Percentiles rank a stretch among this genome's conserved stretches.
Conservation (phyloP, 2,329 filamentous ascomycete species). For the Aspergillus novofumigatus region DNA sequence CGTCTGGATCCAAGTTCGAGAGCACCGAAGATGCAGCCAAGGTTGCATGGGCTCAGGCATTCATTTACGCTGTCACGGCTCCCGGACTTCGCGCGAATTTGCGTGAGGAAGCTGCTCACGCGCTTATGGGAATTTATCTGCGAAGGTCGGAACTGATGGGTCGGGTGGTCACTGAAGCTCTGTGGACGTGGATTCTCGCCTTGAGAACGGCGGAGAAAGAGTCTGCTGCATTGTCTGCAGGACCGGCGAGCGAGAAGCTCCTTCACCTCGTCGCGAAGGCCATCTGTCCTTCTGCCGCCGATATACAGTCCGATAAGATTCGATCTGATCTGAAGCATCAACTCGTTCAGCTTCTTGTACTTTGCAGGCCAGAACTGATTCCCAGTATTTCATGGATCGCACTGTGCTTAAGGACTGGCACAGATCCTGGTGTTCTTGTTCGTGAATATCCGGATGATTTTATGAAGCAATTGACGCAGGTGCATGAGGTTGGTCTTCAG, state of each 20-base stretch:
- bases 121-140: constrained; percentile 63
- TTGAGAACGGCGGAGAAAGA: constrained; percentile 73
- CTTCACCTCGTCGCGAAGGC: constrained; percentile 56
- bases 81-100: constrained; percentile 57
- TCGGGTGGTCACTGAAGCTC: constrained; percentile 61
- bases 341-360: constrained; percentile 70
- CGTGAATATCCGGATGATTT: constrained; percentile 60
- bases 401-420: constrained; percentile 69
- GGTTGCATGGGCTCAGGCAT: constrained; percentile 74
- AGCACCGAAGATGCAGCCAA: constrained; percentile 46
- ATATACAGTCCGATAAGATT: constrained; percentile 24
- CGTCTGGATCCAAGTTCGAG: constrained; percentile 51
- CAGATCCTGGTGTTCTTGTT: constrained; percentile 79
- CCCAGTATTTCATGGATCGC: constrained; percentile 84
- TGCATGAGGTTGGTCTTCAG: constrained; percentile 50
- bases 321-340: constrained; percentile 61
- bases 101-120: constrained; percentile 59
- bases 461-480: constrained; percentile 61
- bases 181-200: constrained; percentile 75
- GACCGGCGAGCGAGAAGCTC: constrained; percentile 56
- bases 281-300: constrained; percentile 34
- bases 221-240: constrained; percentile 62
- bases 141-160: constrained; percentile 56
- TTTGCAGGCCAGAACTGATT: constrained; percentile 74
- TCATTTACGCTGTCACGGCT: constrained; percentile 73